Base-by-base conservation (phyloP, 2,329 filamentous ascomycete genomes). In the Aspergillus ustus region DNA sequence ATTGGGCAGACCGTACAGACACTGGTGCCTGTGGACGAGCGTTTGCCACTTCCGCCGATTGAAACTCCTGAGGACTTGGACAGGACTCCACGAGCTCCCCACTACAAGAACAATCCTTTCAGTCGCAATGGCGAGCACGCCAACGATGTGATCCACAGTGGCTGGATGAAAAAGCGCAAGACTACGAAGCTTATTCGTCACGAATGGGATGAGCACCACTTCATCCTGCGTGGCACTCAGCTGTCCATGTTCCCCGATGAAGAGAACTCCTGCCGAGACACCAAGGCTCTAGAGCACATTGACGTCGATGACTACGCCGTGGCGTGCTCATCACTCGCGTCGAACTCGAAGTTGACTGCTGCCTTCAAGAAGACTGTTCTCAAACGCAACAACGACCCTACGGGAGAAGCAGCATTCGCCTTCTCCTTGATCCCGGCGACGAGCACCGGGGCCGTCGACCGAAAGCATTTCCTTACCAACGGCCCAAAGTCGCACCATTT, bases 141-240 rank as follows among this genome's bases (percentile, higher is more conserved):
- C 65, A 46, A 92, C 17, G 52, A 60, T n/a, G 37, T 63, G 1
- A 53, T 43, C 13, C 53, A 58, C 5, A 87, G 91, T 53, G 95
- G 95, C 1, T 93, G 89, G 77, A 96, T 69, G 67, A 69, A 67
- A 25, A 68, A 68, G 46, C 65, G 66, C 6, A 67, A 67, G 28
- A 55, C 90, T 37, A 94, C 91, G 46, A 89, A 88, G 71, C 88
- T 97, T 81, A 85, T 97, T 60, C 91, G 93, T 44, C 91, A 97
- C 76, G 93, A 97, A 78, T 97, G 93, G 93, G 86, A 93, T 71
- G 91, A 96, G 73, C 88, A 91, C 67, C 95, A 93, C 80, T 95
- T 95, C 75, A 91, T 91, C 13, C 88, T 97, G 63, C 87, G 88
- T 65, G 90, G 90, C 55, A 91, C 89, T 13, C 84, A 87, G 1